Conservation (phyloP, 768 basidiomycete genomes). For the Boletus rufocinnamomeus region DNA sequence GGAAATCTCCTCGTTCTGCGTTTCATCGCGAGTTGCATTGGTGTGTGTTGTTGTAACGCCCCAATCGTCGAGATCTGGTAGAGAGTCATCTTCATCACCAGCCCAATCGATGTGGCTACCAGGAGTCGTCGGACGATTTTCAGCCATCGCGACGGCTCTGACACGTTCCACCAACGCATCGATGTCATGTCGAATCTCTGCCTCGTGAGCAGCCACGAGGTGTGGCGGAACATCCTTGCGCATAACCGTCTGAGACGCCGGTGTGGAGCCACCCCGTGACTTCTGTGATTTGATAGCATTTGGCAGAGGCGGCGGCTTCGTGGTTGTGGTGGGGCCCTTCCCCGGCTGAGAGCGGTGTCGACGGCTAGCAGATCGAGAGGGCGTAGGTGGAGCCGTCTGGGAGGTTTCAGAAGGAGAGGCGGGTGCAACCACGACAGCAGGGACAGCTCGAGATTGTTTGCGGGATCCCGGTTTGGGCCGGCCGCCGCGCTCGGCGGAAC, state of each 20-base stretch:
- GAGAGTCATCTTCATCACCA: constrained; percentile 76
- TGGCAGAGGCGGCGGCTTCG: constrained; percentile 18
- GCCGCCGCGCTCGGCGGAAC: constrained; percentile 21
- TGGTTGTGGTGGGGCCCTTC: constrained; percentile 25
- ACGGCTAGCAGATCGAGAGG: constrained; percentile 47
- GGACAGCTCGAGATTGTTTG: constrained; percentile 24
- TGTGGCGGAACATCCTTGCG: constrained; percentile 65
- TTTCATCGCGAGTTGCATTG: constrained; percentile 28
- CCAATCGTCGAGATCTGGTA: constrained; percentile 88
- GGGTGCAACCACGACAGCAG: constrained; percentile 24
- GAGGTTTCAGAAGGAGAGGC: constrained; percentile 24
- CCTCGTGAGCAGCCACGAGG: constrained; percentile 38
- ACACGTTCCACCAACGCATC: constrained; percentile 80
- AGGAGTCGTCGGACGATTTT: constrained; percentile 65
- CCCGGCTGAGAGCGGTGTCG: constrained; percentile 50
- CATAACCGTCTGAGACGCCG: constrained; percentile 31
- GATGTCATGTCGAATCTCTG: constrained; percentile 62
- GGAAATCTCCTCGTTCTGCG: constrained; percentile 52
- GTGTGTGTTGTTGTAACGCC: constrained; percentile 55
- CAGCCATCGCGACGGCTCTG: constrained; percentile 70
- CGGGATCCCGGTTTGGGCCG: constrained; percentile 28
- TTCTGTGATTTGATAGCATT: constrained; percentile 39
- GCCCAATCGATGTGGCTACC: constrained; percentile 90
- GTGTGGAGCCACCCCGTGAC: constrained; percentile 26
- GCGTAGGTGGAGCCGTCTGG: constrained; percentile 31